These are phyloP conservation scores for Backusella australiensis DNA, from an alignment of 192 early-diverging fungal genomes.

Conservation along the genomic window DNA sequence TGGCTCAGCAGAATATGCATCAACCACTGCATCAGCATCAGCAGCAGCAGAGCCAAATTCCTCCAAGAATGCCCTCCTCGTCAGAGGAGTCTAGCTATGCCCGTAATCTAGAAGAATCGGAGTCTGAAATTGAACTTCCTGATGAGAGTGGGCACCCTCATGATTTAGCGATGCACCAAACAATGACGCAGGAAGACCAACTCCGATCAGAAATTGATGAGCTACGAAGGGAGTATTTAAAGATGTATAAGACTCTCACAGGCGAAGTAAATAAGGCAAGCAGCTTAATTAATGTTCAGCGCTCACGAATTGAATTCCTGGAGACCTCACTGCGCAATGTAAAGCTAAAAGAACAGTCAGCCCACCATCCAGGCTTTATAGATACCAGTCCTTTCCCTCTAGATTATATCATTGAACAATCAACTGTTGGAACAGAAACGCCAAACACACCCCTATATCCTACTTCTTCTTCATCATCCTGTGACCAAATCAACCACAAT, in stretches of 20 bases:
- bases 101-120: slow-evolving; percentile 5
- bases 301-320: slow-evolving; percentile 15
- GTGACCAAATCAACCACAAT: not conserved
- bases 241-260: slow-evolving; percentile 3
- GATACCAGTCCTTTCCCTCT: slow-evolving; percentile 6
- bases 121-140: not conserved
- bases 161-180: slow-evolving; percentile 14
- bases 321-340: not conserved
- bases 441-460: slow-evolving; percentile 9
- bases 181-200: slow-evolving; percentile 14
- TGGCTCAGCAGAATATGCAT: slow-evolving; percentile 1
- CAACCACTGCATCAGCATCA: not conserved
- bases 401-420: slow-evolving; percentile 5
- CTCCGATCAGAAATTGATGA: slow-evolving; percentile 9
- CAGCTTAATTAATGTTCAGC: not conserved
- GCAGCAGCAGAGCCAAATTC: not conserved
- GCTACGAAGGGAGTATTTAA: slow-evolving; percentile 4
- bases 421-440: not conserved
- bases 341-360: not conserved
- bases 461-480: not conserved
- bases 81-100: not conserved
- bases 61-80: not conserved
- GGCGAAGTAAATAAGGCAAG: slow-evolving; percentile 12
- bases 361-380: not conserved
- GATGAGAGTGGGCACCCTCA: not conserved